Evolutionary conservation across 2,329 filamentous ascomycete genomes (phyloP).

Genomic region (Gnomoniopsis sp.): DNA sequence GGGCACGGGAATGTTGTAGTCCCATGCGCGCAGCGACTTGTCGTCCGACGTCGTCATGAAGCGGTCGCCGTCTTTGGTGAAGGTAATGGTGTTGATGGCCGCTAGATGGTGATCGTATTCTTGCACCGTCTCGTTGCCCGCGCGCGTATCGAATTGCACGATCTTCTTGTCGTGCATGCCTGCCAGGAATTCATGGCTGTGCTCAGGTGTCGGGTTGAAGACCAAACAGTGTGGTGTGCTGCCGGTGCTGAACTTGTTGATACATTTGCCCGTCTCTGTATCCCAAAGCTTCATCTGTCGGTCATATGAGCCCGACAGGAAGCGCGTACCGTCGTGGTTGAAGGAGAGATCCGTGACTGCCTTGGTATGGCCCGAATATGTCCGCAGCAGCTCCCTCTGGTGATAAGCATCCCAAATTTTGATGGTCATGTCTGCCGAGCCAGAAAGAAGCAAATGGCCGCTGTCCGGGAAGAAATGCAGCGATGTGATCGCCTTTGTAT

Average conservation of each 20-base stretch:
- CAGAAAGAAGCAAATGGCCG: conserved; percentile 84
- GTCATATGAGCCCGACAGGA: conserved; percentile 90
- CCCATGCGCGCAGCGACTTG: conserved; percentile 93
- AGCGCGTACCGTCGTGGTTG: conserved; percentile 76
- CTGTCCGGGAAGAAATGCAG: conserved; percentile 85
- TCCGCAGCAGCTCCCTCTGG: conserved; percentile 79
- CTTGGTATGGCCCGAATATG: conserved; percentile 89
- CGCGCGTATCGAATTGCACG: conserved; percentile 88
- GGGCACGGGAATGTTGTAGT: conserved; percentile 95
- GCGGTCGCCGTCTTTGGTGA: conserved; percentile 88
- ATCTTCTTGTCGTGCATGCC: conserved; percentile 99
- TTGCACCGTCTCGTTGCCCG: conserved; percentile 75
- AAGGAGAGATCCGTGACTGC: conserved; percentile 88
- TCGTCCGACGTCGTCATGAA: conserved; percentile 99
- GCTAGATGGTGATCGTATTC: conserved; percentile 98
- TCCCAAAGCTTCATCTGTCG: conserved; percentile 98
- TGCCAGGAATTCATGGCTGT: conserved; percentile 85
- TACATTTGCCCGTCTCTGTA: conserved; percentile 86
- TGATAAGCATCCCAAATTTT: conserved; percentile 97
- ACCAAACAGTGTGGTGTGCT: conserved; percentile 93
- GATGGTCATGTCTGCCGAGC: conserved; percentile 85
- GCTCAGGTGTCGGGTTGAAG: conserved; percentile 79
- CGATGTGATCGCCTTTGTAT: conserved; percentile 80
- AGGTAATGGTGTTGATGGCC: conserved; percentile 96
- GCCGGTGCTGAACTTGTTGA: conserved; percentile 85